A percentile compares a stretch with the other conserved stretches of the same genome.
phyloP scores from a whole-genome alignment of 768 basidiomycete species.

The Psilocybe cubensis region DNA sequence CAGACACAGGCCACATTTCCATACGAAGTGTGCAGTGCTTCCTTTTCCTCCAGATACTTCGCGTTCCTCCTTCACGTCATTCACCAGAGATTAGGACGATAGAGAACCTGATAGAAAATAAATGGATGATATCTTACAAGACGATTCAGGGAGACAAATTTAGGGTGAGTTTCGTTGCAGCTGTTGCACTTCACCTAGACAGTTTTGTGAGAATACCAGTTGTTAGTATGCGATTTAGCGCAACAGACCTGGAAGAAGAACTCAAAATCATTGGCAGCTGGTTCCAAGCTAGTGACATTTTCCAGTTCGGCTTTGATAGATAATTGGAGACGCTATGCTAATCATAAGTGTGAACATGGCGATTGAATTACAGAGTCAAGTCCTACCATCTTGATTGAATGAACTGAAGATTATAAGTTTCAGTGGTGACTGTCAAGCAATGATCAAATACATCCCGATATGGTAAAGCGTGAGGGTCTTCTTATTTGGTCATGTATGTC shows the following conservation, averaged over 20 bases:
- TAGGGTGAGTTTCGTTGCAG: constrained; percentile 79
- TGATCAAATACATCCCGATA: neutral
- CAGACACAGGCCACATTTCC: constrained; percentile 72
- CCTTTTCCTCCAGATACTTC: constrained; percentile 71
- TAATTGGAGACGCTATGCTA: constrained; percentile 55
- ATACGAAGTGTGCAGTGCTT: constrained; percentile 77
- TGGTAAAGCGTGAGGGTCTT: neutral
- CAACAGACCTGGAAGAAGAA: constrained; percentile 75
- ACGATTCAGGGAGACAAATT: constrained; percentile 72
- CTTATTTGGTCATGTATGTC: constrained; percentile 21
- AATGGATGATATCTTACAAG: constrained; percentile 40
- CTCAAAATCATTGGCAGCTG: constrained; percentile 71
- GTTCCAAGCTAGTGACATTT: constrained; percentile 71
- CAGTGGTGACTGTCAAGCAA: neutral
- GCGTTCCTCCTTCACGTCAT: constrained; percentile 57
- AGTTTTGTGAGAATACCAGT: neutral
- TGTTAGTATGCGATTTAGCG: constrained; percentile 6
- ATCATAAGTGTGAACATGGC: constrained; percentile 12
- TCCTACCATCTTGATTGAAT: constrained; percentile 55
- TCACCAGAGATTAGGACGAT: neutral
- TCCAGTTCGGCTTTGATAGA: constrained; percentile 83
- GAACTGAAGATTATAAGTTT: neutral
- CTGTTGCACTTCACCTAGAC: constrained; percentile 78
- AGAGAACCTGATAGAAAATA: neutral
- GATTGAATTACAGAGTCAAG: neutral